Base-by-base conservation (phyloP, 805 yeast genomes). In the Candida takata region DNA sequence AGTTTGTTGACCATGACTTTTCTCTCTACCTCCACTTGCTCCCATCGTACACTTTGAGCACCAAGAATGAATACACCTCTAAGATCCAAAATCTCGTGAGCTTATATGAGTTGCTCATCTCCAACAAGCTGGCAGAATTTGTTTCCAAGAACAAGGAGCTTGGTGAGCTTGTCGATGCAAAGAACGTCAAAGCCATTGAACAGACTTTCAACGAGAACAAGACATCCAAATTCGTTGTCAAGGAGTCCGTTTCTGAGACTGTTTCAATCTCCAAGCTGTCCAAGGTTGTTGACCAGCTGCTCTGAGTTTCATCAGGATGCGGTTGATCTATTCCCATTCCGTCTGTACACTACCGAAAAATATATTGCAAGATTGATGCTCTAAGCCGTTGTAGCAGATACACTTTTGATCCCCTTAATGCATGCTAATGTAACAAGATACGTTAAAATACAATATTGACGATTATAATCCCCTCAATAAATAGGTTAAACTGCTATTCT, bases 1-100 rank as follows among this genome's bases (percentile, higher is more conserved):
- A 58, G 29, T 70, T 65, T 46, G 54, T 55, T 37, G 55, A 64
- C 29, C 52, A 61, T 29, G 74, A 69, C 43, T 69, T 70, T 52
- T 47, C 64, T 25, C 49, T 67, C 26, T 65, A 62, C 36, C 52
- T 70, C 31, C 73, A 70, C 40, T 53, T 69, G 20, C 55, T 69
- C 31, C 74, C 74, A 15, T 52, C 69, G 10, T 55, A 58, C 25
- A 61, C 62, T 7, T 47, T 61, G 27, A 24, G 50, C 5, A 11
- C 35, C 12, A 40, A 43, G 33, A 52, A 51, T 23, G 52, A 44
- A 12, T 52, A 48, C 35, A 36, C 53, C 26, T 37, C 35, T 24
- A 52, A 51, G 37, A 43, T 52, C 27, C 54, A 50, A 34, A 42
- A 40, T 29, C 39, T 52, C n/a, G 48, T 47, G 8, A 12, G 42